phyloP scores from a whole-genome alignment of 768 basidiomycete species.

The Tricholoma furcatifolium region DNA sequence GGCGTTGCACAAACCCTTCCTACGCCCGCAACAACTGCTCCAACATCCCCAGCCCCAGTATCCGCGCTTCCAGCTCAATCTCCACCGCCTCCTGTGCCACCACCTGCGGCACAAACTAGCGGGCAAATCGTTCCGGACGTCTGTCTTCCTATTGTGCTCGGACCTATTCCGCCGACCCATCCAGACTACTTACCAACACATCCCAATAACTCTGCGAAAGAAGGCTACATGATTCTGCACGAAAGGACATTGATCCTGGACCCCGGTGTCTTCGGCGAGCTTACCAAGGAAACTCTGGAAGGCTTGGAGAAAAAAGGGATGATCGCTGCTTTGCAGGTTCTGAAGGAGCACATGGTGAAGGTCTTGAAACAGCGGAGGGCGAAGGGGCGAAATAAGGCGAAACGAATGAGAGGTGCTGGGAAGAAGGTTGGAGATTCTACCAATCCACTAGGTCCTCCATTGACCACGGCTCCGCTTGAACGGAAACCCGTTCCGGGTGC shows the following conservation, averaged over 20 bases:
- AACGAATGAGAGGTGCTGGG: conserved; percentile 25
- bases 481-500: conserved; percentile 5
- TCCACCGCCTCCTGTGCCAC: conserved; percentile 25
- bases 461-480: conserved; percentile 45
- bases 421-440: conserved; percentile 22
- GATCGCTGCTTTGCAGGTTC: conserved; percentile 73
- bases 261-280: conserved; percentile 78
- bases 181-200: conserved; percentile 48
- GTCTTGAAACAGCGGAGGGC: conserved; percentile 75
- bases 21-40: conserved; percentile 24
- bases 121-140: conserved; percentile 47
- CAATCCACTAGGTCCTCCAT: conserved; percentile 28
- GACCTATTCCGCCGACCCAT: conserved; percentile 66
- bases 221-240: conserved; percentile 76
- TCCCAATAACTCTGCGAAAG: conserved; percentile 48
- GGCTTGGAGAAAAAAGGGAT: conserved; percentile 82
- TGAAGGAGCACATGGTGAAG: conserved; percentile 84
- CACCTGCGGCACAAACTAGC: conserved; percentile 10
- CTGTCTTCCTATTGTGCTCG: conserved; percentile 75
- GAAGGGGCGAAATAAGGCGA: conserved; percentile 35
- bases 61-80: conserved; percentile 12
- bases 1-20: conserved; percentile 12
- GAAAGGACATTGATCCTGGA: conserved; percentile 83
- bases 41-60: conserved; percentile 25
- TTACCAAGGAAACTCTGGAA: conserved; percentile 69